phyloP scores from a whole-genome alignment of 768 basidiomycete species.

The Jaapia argillacea region DNA sequence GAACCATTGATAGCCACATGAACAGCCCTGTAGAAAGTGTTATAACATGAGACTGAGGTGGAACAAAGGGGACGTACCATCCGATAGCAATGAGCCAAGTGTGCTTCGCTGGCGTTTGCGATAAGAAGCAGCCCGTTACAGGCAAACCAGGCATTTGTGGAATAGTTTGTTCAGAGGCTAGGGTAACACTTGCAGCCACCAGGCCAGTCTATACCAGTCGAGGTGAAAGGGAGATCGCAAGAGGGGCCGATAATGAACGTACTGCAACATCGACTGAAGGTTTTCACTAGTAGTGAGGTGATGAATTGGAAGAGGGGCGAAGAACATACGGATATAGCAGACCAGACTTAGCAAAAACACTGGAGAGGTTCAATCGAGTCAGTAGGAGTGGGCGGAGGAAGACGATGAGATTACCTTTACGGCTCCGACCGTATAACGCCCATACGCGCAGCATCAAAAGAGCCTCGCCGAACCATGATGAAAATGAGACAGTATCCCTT shows the following conservation, averaged over 20 bases:
- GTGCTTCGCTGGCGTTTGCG: background rate
- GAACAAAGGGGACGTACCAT: background rate
- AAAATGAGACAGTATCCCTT: background rate
- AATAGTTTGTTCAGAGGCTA: background rate
- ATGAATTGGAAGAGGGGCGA: background rate
- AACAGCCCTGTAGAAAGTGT: background rate
- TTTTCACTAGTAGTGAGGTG: background rate
- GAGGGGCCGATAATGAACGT: background rate
- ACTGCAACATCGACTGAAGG: background rate
- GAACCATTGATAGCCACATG: background rate
- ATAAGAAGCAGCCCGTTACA: background rate
- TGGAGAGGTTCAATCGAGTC: background rate
- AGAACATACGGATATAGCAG: background rate
- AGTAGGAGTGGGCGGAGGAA: background rate
- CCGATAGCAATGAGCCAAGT: background rate
- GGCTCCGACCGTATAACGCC: background rate
- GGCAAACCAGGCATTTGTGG: background rate
- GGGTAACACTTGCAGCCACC: background rate
- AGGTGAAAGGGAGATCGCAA: too few relatives aligned
- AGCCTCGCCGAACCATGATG: background rate
- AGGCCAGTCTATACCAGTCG: background rate
- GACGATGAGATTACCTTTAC: background rate
- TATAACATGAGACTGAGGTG: background rate
- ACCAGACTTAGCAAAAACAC: background rate
- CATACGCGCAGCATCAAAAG: background rate